Conservation (phyloP, 139 green algal genomes). For the Chlorella sp. region DNA sequence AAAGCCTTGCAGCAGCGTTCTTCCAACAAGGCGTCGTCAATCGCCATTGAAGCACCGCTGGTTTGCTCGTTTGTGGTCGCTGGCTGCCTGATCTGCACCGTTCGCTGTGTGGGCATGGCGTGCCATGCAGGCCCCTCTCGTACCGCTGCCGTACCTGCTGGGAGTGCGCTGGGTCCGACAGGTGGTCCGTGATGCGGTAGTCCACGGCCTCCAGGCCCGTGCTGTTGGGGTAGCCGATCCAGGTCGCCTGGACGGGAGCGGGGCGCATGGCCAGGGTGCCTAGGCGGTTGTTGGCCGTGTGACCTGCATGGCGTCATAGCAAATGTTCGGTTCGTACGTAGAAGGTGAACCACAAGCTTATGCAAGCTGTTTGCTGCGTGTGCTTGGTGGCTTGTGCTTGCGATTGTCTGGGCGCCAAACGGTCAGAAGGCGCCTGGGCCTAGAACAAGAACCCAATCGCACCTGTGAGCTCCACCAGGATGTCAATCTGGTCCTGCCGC, state of each 20-base stretch:
- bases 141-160: slow-evolving; percentile 53
- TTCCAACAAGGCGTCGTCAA: no score
- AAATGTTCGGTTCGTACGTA: no score
- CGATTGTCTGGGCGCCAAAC: background rate
- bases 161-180: slow-evolving; percentile 72
- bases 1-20: no score
- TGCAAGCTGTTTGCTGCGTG: background rate
- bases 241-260: slow-evolving; percentile 89
- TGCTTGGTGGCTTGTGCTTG: background rate
- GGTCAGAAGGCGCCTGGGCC: background rate
- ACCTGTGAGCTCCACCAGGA: slow-evolving; percentile 94
- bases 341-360: background rate
- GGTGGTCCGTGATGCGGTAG: slow-evolving; percentile 86
- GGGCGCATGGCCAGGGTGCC: slow-evolving; percentile 74
- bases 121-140: no score
- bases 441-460: background rate
- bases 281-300: slow-evolving; percentile 95
- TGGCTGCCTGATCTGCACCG: no score
- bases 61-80: no score
- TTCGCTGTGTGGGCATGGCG: no score
- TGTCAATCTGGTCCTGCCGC: slow-evolving; percentile 73
- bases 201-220: slow-evolving; percentile 81
- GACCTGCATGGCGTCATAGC: slow-evolving; percentile 50
- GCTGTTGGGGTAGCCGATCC: slow-evolving; percentile 98
- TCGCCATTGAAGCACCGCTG: no score